Conservation (phyloP, 169 alveolate genomes). For the Plasmodium billcollinsi region DNA sequence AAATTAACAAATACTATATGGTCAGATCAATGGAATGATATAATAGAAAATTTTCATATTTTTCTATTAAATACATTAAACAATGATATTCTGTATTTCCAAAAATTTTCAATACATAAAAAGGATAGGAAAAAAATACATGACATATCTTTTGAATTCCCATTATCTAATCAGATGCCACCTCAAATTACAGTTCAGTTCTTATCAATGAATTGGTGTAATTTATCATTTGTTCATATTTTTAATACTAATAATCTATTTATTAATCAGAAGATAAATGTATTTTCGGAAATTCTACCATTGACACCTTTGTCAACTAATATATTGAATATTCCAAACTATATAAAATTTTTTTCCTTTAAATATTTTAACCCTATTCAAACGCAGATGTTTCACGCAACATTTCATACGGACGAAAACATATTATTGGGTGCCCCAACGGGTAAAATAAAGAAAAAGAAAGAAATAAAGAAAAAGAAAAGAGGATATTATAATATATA, state of each 20-base stretch:
- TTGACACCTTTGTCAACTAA: conserved; percentile 80
- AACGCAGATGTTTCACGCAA: conserved; percentile 96
- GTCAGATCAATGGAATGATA: conserved; percentile 71
- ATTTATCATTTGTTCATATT: conserved; percentile 53
- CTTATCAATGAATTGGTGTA: conserved; percentile 77
- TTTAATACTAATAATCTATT: conserved; percentile 64
- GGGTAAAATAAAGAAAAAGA: conserved; percentile 82
- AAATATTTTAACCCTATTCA: conserved; percentile 96
- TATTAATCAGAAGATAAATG: conserved; percentile 54
- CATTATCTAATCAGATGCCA: conserved; percentile 78
- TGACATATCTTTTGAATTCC: conserved; percentile 76
- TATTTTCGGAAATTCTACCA: conserved; percentile 45
- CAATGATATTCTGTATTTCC: conserved; percentile 91
- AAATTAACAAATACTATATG: conserved; percentile 48
- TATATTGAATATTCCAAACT: conserved; percentile 88
- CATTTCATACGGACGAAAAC: conserved; percentile 96
- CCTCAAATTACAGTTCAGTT: conserved; percentile 74
- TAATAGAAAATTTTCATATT: conserved; percentile 80
- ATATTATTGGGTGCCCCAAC: conserved; percentile 99
- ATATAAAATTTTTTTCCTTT: conserved; percentile 78
- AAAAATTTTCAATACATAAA: conserved; percentile 83
- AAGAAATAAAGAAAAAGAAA: background rate
- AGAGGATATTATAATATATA: conserved; percentile 3
- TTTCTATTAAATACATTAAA: conserved; percentile 92
- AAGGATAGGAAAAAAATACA: conserved; percentile 78